These are phyloP conservation scores for Teratosphaeriaceae sp. DNA, from an alignment of 2,329 filamentous ascomycete species.

Conservation along the genomic window DNA sequence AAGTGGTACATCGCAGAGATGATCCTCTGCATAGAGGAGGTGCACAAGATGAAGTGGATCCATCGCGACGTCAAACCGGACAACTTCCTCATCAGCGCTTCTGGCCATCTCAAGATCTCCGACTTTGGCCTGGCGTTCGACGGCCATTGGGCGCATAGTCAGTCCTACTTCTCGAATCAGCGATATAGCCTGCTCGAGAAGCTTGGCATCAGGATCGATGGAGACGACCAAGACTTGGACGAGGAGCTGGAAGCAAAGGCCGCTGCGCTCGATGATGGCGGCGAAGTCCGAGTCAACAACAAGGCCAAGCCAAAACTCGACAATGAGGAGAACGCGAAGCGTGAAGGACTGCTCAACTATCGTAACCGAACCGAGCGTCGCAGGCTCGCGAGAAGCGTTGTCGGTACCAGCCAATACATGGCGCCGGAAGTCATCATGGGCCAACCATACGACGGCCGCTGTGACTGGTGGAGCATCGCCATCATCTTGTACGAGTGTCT, in stretches of 20 bases:
- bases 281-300: constrained; percentile 9
- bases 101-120: constrained; percentile 88
- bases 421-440: constrained; percentile 86
- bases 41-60: constrained; percentile 81
- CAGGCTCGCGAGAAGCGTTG: constrained; percentile 72
- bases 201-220: constrained; percentile 65
- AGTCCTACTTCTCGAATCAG: constrained; percentile 77
- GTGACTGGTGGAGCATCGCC: constrained; percentile 95
- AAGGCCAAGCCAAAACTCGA: constrained; percentile 13
- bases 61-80: constrained; percentile 96
- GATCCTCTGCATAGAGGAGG: constrained; percentile 90
- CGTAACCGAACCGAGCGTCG: constrained; percentile 50
- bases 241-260: constrained; percentile 32
- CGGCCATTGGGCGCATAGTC: constrained; percentile 89
- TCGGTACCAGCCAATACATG: constrained; percentile 98
- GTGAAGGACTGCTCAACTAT: constrained; percentile 35
- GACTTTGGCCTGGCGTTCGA: constrained; percentile 96
- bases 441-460: constrained; percentile 79
- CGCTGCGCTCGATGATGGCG: constrained; percentile 11
- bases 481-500: constrained; percentile 93
- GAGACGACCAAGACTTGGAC: constrained; percentile 64
- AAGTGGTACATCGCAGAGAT: constrained; percentile 92
- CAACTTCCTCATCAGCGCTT: constrained; percentile 86
- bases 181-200: constrained; percentile 72
- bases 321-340: constrained; percentile 17